Conservation (phyloP, 2,329 filamentous ascomycete species). For the Ophiostoma australiae region DNA sequence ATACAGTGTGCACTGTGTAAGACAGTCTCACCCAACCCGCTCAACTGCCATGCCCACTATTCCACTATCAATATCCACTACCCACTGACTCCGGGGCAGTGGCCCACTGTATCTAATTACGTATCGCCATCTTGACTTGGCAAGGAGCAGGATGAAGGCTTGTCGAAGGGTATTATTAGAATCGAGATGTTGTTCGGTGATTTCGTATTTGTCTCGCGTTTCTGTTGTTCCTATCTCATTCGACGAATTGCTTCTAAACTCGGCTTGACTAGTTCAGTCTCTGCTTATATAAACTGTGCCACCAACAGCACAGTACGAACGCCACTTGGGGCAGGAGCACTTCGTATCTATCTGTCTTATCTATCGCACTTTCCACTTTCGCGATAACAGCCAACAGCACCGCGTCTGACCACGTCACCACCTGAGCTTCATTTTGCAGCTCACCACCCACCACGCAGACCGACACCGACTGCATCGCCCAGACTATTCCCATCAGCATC, state of each 20-base stretch:
- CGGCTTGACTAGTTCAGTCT: background rate
- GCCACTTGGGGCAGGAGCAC: background rate
- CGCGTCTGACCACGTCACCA: conserved; percentile 13
- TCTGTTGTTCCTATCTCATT: background rate
- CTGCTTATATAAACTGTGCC: background rate
- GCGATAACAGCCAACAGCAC: conserved; percentile 2
- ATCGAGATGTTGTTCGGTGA: background rate
- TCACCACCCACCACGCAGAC: background rate
- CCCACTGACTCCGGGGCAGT: conserved; percentile 13
- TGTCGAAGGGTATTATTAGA: background rate
- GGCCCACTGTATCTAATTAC: conserved; percentile 1
- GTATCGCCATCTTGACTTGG: background rate
- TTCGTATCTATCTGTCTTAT: background rate
- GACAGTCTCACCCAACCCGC: background rate
- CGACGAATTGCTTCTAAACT: background rate
- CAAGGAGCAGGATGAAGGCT: background rate
- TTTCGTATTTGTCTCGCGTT: background rate
- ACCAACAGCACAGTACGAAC: background rate
- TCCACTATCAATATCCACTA: background rate
- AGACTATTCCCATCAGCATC: background rate
- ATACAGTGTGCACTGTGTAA: background rate
- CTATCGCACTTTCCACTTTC: conserved; percentile 9
- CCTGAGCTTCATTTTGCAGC: background rate
- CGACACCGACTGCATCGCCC: background rate
- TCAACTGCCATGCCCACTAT: background rate